Conservation (phyloP, 306 rosid species). For the Quercus wislizeni region DNA sequence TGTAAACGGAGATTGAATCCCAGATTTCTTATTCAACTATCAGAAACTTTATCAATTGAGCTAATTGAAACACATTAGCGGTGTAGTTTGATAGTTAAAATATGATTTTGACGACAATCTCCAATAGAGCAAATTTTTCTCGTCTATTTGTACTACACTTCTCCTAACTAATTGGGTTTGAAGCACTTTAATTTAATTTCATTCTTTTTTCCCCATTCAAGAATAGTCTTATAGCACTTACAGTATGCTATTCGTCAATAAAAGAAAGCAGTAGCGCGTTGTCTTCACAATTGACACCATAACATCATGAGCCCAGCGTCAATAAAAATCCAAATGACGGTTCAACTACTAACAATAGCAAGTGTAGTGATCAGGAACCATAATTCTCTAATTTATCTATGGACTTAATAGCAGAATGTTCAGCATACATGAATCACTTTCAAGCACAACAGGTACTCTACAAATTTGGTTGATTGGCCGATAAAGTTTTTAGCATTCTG, state of each 20-base stretch:
- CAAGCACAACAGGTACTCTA: background rate
- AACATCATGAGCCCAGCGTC: background rate
- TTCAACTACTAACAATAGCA: background rate
- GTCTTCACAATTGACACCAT: too few relatives aligned
- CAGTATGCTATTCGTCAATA: background rate
- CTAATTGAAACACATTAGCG: rapidly evolving
- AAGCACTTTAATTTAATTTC: background rate
- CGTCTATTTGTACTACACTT: background rate
- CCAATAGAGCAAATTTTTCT: background rate
- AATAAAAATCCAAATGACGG: background rate
- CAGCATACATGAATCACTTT: background rate
- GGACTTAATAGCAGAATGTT: background rate
- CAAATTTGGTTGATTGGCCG: background rate
- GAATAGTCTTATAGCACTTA: background rate
- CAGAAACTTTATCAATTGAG: too few relatives aligned
- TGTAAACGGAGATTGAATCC: rapidly evolving
- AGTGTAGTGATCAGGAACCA: background rate
- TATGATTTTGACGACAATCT: slow-evolving; percentile 22
- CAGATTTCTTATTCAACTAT: too few relatives aligned
- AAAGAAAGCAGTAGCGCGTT: background rate
- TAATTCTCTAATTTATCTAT: background rate
- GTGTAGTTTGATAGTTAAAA: slow-evolving; percentile 33
- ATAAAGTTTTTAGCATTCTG: background rate
- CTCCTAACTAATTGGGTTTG: background rate
- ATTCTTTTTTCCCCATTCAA: background rate